Conservation (phyloP, 2,329 filamentous ascomycete genomes). For the Myotisia sp. region DNA sequence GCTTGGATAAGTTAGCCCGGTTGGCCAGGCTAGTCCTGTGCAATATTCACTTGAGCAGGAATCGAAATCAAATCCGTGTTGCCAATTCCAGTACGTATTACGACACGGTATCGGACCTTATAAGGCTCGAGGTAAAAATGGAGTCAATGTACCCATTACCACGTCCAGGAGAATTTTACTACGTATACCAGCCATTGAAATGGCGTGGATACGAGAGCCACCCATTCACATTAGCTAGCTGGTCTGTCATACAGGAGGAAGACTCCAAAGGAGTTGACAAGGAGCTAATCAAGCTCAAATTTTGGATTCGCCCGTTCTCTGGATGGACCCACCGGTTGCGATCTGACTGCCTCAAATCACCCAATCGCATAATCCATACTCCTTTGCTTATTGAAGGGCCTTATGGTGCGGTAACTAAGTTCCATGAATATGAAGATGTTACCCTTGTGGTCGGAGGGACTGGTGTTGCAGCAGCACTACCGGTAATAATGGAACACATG, state of each 20-base stretch:
- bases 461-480: slow-evolving; percentile 32
- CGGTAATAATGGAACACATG: slow-evolving; percentile 17
- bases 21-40: slow-evolving; percentile 27
- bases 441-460: slow-evolving; percentile 31
- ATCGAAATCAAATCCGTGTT: slow-evolving; percentile 11
- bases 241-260: slow-evolving; percentile 2
- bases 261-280: not conserved
- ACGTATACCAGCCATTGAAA: slow-evolving; percentile 30
- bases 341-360: slow-evolving; percentile 16
- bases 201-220: slow-evolving; percentile 35
- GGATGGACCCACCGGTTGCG: slow-evolving; percentile 32
- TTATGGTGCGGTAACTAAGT: slow-evolving; percentile 28
- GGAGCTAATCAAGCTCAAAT: slow-evolving; percentile 22
- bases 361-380: slow-evolving; percentile 14
- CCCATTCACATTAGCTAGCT: slow-evolving; percentile 30
- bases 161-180: slow-evolving; percentile 35
- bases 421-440: slow-evolving; percentile 34
- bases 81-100: slow-evolving; percentile 27
- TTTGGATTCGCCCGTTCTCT: slow-evolving; percentile 34
- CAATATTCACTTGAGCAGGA: slow-evolving; percentile 21
- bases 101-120: slow-evolving; percentile 25
- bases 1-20: slow-evolving; percentile 32
- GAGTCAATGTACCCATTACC: slow-evolving; percentile 19
- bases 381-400: slow-evolving; percentile 34
- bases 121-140: slow-evolving; percentile 29